Base-by-base conservation (phyloP, 805 yeast genomes). In the Saturnispora besseyi region DNA sequence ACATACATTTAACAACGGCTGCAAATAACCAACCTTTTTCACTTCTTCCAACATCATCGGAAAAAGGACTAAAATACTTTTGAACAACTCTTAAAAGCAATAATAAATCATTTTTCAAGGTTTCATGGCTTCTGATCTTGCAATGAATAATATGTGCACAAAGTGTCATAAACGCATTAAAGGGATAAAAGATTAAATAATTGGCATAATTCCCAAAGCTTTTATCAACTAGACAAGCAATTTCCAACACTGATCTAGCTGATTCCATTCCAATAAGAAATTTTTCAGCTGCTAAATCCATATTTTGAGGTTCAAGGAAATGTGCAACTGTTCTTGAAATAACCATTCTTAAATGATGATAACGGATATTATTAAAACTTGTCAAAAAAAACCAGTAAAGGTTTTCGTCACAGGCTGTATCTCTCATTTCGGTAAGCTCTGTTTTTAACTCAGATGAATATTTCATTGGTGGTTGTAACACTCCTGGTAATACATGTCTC, bases 121-220 rank as follows among this genome's bases (percentile, higher is more conserved):
- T 51, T 3, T 48, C 50, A 15, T 31, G 32, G 7, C 13, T 10
- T 26, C 41, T 30, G 0, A 44, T 46, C 10, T 62, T 59, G 18
- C 49, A 51, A 32, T 61, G 59, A 10, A 68, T 36, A 40, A 59
- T 55, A 15, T 56, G 59, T 11, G 63, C 61, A 50, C 62, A 55
- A 13, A 68, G 45, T 1, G 65, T 53, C 33, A 68, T 49, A 45
- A 57, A 63, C 3, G 69, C 65, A 53, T 63, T 53, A 42, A 67
- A 61, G 15, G 69, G 64, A 47, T 59, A 66, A 51, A 59, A 65
- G 3, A 58, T 41, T 31, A 57, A 54, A 43, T 59, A 60, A 30
- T 55, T 54, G 5, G 58, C 52, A 46, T 53, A 60, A 30, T 53
- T 51, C 0, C 51, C 28, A 15, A 55, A 49, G 7, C 45, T 45